These are phyloP conservation scores for Leccinum aurantiacum DNA, from an alignment of 768 basidiomycete species.

Conservation along the genomic window DNA sequence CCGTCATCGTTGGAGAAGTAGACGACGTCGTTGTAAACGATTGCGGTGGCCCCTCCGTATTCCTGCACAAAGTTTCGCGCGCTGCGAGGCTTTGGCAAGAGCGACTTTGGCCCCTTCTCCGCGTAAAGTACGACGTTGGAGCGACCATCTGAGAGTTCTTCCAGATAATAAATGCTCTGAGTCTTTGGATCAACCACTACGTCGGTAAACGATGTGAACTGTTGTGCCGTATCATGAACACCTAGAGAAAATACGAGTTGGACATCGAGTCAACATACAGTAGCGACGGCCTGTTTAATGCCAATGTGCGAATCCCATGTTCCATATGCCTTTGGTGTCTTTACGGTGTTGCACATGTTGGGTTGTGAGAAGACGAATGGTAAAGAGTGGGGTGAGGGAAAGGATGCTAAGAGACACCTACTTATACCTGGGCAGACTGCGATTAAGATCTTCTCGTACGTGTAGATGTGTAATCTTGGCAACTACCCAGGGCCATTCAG, in stretches of 20 bases:
- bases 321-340: slow-evolving; percentile 48
- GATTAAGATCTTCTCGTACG: not conserved
- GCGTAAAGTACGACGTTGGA: slow-evolving; percentile 51
- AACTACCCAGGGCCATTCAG: not conserved
- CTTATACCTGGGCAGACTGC: not conserved
- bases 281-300: slow-evolving; percentile 46
- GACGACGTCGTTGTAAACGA: slow-evolving; percentile 44
- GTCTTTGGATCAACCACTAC: slow-evolving; percentile 53
- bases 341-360: not conserved
- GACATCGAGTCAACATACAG: slow-evolving; percentile 24
- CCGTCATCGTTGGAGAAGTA: slow-evolving; percentile 57
- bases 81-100: slow-evolving; percentile 54
- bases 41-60: slow-evolving; percentile 65
- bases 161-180: slow-evolving; percentile 50
- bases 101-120: slow-evolving; percentile 36
- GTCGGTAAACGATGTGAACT: slow-evolving; percentile 38
- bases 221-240: not conserved
- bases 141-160: slow-evolving; percentile 54
- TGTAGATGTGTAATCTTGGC: not conserved
- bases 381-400: too few species aligned
- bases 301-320: slow-evolving; percentile 60
- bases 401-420: not conserved
- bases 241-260: too few species aligned
- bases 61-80: slow-evolving; percentile 59
- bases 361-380: not conserved